phyloP scores from a whole-genome alignment of 495 filamentous ascomycete species.

The Wilcoxina mikolae region DNA sequence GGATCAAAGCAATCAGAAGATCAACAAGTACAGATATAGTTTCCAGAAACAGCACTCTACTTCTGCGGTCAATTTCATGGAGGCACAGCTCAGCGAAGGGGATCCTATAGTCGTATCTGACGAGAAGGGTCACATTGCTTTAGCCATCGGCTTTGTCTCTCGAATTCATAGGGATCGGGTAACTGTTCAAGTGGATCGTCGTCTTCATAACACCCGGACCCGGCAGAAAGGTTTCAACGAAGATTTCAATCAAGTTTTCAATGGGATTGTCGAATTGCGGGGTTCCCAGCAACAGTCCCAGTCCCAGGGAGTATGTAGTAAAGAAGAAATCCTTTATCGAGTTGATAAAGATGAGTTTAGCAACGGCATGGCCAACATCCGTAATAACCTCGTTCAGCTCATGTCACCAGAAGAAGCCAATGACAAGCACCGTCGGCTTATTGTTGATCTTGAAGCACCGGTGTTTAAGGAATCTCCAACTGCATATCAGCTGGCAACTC shows the following conservation, averaged over 20 bases:
- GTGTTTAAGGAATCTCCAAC: slow-evolving; percentile 50
- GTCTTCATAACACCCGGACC: slow-evolving; percentile 72
- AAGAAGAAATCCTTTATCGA: slow-evolving; percentile 55
- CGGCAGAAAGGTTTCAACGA: slow-evolving; percentile 58
- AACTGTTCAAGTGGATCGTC: slow-evolving; percentile 73
- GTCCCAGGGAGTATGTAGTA: slow-evolving; percentile 19
- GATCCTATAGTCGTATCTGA: slow-evolving; percentile 96
- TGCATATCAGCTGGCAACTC: slow-evolving; percentile 39
- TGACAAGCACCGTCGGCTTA: slow-evolving; percentile 51
- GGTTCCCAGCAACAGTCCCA: slow-evolving; percentile 32
- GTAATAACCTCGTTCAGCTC: slow-evolving; percentile 80
- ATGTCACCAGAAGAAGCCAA: slow-evolving; percentile 43
- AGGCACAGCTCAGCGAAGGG: slow-evolving; percentile 77
- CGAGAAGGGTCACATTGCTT: slow-evolving; percentile 83
- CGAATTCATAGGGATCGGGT: slow-evolving; percentile 57
- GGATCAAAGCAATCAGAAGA: slow-evolving; percentile 52
- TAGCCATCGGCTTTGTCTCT: slow-evolving; percentile 79
- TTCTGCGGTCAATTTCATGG: slow-evolving; percentile 56
- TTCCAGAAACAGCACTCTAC: slow-evolving; percentile 51
- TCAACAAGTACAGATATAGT: slow-evolving; percentile 77
- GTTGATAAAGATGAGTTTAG: slow-evolving; percentile 97
- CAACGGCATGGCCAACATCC: slow-evolving; percentile 87
- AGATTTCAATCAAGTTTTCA: slow-evolving; percentile 64
- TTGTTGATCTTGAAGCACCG: slow-evolving; percentile 58
- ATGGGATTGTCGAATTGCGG: slow-evolving; percentile 72